Evolutionary conservation across 345 rosid genomes (phyloP), one percentile per base, ranked within the genome.

Genomic region (Geranium rotundifolium): DNA sequence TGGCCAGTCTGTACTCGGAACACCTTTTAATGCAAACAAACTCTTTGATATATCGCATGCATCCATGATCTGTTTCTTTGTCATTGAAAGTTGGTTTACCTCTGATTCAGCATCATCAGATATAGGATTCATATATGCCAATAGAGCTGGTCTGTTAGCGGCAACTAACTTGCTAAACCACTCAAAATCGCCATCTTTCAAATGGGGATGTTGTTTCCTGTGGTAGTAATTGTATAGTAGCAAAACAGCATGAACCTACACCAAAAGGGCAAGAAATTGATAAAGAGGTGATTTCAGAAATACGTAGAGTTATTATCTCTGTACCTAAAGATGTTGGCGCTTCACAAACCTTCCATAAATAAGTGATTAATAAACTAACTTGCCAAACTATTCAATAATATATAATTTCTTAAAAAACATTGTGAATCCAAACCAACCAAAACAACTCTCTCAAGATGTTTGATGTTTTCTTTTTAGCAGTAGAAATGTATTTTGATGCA

Each of bases 201-300:
- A 61, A 17, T 79, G 76, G 15, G 67, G 78, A 65, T 88, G 76
- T 14, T 72, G 81, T 77, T 64, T 89, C 71, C 88, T 75, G 68
- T 84, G 80, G 74, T 80, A 84, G 56, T 83, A 85, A 63, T 92
- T 92, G 85, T 80, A 89, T 23, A 92, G 66, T 65, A 89, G 62
- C 63, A 84, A 89, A 73, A 84, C 87, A 27, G 87, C 91, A 71
- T 78, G 81, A 60, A 89, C 80, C 98, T 92, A 75, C 61, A 70
- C 19, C 19, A 73, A 17, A 62, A 64, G 50, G 16, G 31, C 15
- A 54, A 46, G 59, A 17, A 7, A 59, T 65, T 63, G 19, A 17
- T 29, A 52, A 2, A 17, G 58, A 15, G 37, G n/a, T 52, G 8
- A 57, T 15, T 20, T 16, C 13, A 29, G 1, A 27, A 7, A 66